These are phyloP conservation scores for Candida railenensis DNA, from an alignment of 805 yeast species.

Conservation along the genomic window DNA sequence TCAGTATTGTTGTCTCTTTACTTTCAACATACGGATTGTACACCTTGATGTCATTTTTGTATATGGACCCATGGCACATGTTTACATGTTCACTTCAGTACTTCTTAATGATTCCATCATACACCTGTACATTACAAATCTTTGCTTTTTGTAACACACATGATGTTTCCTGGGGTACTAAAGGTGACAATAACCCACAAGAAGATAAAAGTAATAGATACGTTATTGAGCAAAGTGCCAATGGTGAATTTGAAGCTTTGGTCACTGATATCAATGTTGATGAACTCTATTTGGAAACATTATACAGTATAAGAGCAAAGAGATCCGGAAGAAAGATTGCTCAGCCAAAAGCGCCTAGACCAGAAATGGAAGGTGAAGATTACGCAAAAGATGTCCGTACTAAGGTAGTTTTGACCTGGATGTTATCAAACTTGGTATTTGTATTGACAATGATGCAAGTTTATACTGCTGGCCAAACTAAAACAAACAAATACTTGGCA, in stretches of 20 bases:
- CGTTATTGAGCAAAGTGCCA: constrained; percentile 73
- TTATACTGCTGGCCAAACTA: constrained; percentile 61
- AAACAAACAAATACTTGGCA: constrained; percentile 67
- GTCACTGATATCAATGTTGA: constrained; percentile 84
- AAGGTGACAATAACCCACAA: constrained; percentile 77
- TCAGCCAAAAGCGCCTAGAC: constrained; percentile 23
- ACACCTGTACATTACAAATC: constrained; percentile 88
- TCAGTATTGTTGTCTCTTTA: constrained; percentile 80
- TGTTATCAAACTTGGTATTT: constrained; percentile 75
- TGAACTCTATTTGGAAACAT: constrained; percentile 73
- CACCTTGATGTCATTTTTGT: constrained; percentile 74
- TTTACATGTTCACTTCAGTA: constrained; percentile 85
- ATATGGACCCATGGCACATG: constrained; percentile 96
- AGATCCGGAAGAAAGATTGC: constrained; percentile 55
- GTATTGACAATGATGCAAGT: constrained; percentile 88
- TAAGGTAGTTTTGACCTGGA: constrained; percentile 93
- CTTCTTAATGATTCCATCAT: constrained; percentile 85
- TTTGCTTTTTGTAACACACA: constrained; percentile 98
- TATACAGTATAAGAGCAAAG: constrained; percentile 69
- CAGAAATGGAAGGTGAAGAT: constrained; percentile 57
- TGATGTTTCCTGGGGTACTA: constrained; percentile 99
- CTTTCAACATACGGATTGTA: constrained; percentile 92
- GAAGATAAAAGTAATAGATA: constrained; percentile 75
- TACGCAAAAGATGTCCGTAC: constrained; percentile 95
- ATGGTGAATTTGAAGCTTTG: constrained; percentile 76